Evolutionary conservation across 2,329 filamentous ascomycete species (phyloP).

Genomic region (Pseudogymnoascus sp.): DNA sequence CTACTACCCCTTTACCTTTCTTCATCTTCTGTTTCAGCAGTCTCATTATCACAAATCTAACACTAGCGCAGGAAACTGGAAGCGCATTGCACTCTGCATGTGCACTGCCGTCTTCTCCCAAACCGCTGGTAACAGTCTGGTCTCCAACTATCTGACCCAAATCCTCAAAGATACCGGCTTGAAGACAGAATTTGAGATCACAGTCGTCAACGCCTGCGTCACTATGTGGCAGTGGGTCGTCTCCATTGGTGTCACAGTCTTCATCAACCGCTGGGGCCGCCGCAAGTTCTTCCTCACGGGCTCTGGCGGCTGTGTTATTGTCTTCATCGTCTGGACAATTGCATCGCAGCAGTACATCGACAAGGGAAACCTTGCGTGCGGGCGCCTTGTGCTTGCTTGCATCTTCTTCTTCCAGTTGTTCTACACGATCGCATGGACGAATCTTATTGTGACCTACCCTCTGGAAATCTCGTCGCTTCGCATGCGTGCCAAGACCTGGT

Average conservation of each 20-base stretch:
- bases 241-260: constrained; percentile 31
- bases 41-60: constrained; percentile 26
- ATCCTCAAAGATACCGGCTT: constrained; percentile 36
- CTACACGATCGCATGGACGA: constrained; percentile 39
- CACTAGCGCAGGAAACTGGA: constrained; percentile 30
- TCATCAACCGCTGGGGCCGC: constrained; percentile 34
- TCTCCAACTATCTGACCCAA: constrained; percentile 37
- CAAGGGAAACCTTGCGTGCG: constrained; percentile 26
- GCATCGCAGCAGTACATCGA: constrained; percentile 34
- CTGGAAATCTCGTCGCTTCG: constrained; percentile 36
- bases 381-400: constrained; percentile 34
- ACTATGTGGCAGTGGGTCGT: constrained; percentile 39
- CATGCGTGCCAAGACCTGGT: constrained; percentile 38
- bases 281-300: constrained; percentile 35
- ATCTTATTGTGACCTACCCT: constrained; percentile 37
- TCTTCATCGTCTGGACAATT: constrained; percentile 34
- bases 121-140: constrained; percentile 35
- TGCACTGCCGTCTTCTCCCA: constrained; percentile 36
- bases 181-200: constrained; percentile 33
- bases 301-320: constrained; percentile 32
- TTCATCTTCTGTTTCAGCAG: constrained; percentile 7
- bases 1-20: not conserved
- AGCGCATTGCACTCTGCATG: constrained; percentile 36
- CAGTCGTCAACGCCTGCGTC: constrained; percentile 36
- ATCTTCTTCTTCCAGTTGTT: constrained; percentile 38